A percentile compares a stretch with the other conserved stretches of the same genome.
Evolutionary conservation across 2,329 filamentous ascomycete species (phyloP).

Genomic region (Scorias spongiosa): DNA sequence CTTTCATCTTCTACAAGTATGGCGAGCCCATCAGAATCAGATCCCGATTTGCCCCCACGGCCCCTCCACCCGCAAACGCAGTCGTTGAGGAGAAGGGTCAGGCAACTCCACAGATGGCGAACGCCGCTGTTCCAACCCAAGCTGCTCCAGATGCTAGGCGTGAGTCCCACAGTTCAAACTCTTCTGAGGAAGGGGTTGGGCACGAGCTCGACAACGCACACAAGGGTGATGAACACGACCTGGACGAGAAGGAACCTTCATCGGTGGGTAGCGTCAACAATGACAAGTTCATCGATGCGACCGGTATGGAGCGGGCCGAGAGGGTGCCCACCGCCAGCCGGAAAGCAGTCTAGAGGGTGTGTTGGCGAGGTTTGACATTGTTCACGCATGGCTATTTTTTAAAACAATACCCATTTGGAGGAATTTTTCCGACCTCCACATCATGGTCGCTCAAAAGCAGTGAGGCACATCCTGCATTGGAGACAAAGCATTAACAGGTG

Average conservation of each 20-base stretch:
- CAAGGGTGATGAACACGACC: not conserved
- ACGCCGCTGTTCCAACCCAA: not conserved
- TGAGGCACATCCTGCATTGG: not conserved
- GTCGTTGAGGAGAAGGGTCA: constrained; percentile 5
- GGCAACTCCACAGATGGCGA: not conserved
- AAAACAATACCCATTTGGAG: not conserved
- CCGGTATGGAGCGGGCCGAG: constrained; percentile 12
- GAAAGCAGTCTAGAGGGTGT: not conserved
- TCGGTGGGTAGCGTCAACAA: not conserved
- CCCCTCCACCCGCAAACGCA: constrained; percentile 1
- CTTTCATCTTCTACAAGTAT: constrained; percentile 20
- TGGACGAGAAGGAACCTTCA: not conserved
- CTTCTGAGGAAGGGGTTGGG: constrained; percentile 3
- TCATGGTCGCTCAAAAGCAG: not conserved
- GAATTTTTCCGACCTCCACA: not conserved
- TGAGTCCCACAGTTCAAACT: not conserved
- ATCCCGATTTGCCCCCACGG: constrained; percentile 15
- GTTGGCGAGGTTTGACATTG: not conserved
- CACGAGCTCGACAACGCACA: constrained; percentile 2
- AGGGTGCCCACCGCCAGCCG: not conserved
- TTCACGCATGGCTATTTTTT: not conserved
- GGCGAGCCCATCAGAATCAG: constrained; percentile 12
- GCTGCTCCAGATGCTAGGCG: not conserved
- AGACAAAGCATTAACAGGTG: too few species aligned
- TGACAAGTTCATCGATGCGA: constrained; percentile 11